Evolutionary conservation across 1,284 basidiomycete genomes (phyloP).

Genomic region (Xerocomus nothofagi): DNA sequence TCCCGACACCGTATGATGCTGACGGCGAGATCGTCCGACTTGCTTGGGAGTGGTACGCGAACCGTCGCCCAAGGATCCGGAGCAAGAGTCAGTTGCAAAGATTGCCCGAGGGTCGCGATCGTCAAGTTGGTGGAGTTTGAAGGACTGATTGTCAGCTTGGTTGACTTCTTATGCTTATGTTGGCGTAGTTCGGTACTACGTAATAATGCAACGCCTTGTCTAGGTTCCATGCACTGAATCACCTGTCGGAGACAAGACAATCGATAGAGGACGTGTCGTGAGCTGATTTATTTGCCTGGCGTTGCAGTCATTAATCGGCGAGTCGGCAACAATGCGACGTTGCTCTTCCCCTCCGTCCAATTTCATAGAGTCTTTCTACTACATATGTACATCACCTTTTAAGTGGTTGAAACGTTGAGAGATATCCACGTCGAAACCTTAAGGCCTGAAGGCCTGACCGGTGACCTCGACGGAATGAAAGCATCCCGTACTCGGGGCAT

Average conservation of each 20-base stretch:
- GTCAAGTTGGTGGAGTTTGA: slow-evolving; percentile 25
- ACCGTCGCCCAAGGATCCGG: slow-evolving; percentile 69
- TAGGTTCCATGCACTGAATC: neutral
- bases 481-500: too few relatives aligned
- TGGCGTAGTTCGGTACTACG: neutral
- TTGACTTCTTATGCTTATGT: neutral
- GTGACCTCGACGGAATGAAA: too few relatives aligned
- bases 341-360: too few relatives aligned
- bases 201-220: neutral
- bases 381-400: too few relatives aligned
- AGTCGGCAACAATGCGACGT: too few relatives aligned
- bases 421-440: too few relatives aligned
- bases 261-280: too few relatives aligned
- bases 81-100: slow-evolving; percentile 65
- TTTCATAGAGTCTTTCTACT: too few relatives aligned
- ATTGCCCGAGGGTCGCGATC: slow-evolving; percentile 62
- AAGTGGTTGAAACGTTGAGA: too few relatives aligned
- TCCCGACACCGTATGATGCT: slow-evolving; percentile 91
- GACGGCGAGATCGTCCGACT: slow-evolving; percentile 86
- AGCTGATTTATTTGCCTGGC: neutral
- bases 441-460: too few relatives aligned
- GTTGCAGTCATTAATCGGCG: neutral
- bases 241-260: neutral
- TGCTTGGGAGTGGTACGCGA: slow-evolving; percentile 92
- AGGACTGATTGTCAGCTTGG: neutral